phyloP scores from a whole-genome alignment of 306 rosid genomes.

The Luffa acutangula region DNA sequence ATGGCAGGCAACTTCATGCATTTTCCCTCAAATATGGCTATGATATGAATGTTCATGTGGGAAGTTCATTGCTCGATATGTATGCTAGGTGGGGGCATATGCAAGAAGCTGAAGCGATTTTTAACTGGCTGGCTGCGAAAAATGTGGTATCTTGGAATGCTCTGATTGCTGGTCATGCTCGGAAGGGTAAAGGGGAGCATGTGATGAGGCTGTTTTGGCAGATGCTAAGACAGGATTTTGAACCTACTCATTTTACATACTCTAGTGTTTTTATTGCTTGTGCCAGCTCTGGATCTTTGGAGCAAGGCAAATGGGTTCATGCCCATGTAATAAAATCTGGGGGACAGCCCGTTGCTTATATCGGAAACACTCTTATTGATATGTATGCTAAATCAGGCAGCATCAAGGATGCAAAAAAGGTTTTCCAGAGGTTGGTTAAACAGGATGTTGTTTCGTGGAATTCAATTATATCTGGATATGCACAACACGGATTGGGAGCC shows the following conservation, averaged over 20 bases:
- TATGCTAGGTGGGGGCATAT: constrained; percentile 18
- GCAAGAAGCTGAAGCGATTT: constrained; percentile 8
- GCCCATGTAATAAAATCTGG: constrained; percentile 20
- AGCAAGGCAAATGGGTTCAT: constrained; percentile 23
- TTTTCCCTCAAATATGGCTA: constrained; percentile 15
- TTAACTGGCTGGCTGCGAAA: constrained; percentile 1
- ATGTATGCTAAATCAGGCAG: constrained; percentile 24
- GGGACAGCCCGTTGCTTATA: constrained; percentile 5
- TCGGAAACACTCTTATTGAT: constrained; percentile 19
- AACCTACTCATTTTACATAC: constrained; percentile 19
- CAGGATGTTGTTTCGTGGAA: constrained; percentile 20
- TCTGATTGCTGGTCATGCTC: constrained; percentile 19
- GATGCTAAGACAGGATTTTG: constrained; percentile 1
- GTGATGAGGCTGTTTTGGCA: constrained; percentile 1
- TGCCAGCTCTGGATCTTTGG: constrained; percentile 21
- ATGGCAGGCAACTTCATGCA: constrained; percentile 17
- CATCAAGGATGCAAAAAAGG: constrained; percentile 13
- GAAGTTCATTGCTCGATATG: constrained; percentile 19
- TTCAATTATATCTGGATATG: constrained; percentile 15
- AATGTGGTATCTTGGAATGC: constrained; percentile 25
- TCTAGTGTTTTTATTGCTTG: constrained; percentile 19
- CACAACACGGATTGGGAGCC: constrained; percentile 12
- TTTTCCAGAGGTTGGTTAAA: constrained; percentile 13
- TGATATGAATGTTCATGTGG: constrained; percentile 16
- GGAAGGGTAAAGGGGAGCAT: constrained; percentile 13